These are phyloP conservation scores for Erigeron canadensis DNA, from an alignment of 129 eudicot genomes.

Conservation along the genomic window DNA sequence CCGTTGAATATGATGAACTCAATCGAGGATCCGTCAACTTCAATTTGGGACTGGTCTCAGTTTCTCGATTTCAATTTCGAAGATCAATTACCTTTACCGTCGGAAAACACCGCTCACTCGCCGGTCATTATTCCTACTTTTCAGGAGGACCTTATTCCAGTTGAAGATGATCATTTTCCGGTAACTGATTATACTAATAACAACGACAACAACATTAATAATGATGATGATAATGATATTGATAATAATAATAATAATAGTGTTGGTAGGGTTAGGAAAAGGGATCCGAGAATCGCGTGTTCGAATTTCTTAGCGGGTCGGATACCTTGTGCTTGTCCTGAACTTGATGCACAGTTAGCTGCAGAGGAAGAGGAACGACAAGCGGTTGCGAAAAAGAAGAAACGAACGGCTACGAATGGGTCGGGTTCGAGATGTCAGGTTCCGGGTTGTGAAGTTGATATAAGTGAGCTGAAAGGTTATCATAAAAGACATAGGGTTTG, in stretches of 20 bases:
- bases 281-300: constrained; percentile 77
- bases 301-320: constrained; percentile 76
- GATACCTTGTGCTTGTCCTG: constrained; percentile 95
- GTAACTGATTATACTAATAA: neutral
- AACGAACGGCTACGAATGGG: constrained; percentile 31
- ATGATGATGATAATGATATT: too few relatives aligned
- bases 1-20: constrained; percentile 26
- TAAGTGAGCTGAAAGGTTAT: constrained; percentile 85
- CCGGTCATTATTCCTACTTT: constrained; percentile 14
- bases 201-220: neutral
- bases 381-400: constrained; percentile 66
- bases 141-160: constrained; percentile 9
- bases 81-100: constrained; percentile 34
- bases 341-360: constrained; percentile 60
- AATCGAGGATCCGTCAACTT: constrained; percentile 32
- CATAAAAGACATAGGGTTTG: constrained; percentile 84
- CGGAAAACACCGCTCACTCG: neutral
- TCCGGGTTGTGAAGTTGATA: constrained; percentile 72
- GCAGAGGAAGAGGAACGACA: constrained; percentile 48
- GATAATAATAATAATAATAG: neutral
- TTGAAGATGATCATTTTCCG: constrained; percentile 12
- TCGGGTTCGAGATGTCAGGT: constrained; percentile 67
- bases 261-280: constrained; percentile 55
- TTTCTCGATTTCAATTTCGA: constrained; percentile 63
- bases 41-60: constrained; percentile 42